A percentile compares a stretch with the other conserved stretches of the same genome.
Evolutionary conservation across 192 early-diverging fungal species (phyloP).

Genomic region (Coemansia sp.): DNA sequence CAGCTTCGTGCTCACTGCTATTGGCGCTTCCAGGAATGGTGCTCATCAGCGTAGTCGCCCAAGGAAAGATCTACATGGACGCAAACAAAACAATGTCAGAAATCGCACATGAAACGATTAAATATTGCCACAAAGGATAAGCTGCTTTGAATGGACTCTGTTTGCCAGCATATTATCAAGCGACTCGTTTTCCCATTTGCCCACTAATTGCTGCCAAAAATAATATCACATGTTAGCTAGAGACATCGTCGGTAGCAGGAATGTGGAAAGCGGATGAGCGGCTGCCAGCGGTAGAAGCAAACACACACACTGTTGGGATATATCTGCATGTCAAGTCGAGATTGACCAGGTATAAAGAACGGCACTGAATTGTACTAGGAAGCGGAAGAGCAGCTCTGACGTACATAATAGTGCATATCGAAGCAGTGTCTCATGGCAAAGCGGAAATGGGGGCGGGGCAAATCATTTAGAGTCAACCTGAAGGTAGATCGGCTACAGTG

Average conservation of each 20-base stretch:
- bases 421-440: background rate
- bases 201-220: too few relatives aligned
- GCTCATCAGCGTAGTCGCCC: slow-evolving; percentile 39
- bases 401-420: background rate
- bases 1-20: slow-evolving; percentile 29
- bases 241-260: too few relatives aligned
- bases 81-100: background rate
- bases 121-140: background rate
- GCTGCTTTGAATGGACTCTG: too few relatives aligned
- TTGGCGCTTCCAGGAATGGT: slow-evolving; percentile 21
- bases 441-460: background rate
- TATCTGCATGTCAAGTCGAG: background rate
- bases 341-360: background rate
- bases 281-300: too few relatives aligned
- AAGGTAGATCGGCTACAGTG: background rate
- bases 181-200: too few relatives aligned
- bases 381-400: background rate
- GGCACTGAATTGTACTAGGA: background rate
- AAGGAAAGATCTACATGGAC: slow-evolving; percentile 50
- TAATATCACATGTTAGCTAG: too few relatives aligned
- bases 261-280: background rate
- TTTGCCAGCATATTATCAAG: too few relatives aligned
- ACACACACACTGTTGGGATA: background rate
- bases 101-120: background rate
- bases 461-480: background rate